phyloP scores from a whole-genome alignment of 306 rosid genomes.

The Rosa chinensis region DNA sequence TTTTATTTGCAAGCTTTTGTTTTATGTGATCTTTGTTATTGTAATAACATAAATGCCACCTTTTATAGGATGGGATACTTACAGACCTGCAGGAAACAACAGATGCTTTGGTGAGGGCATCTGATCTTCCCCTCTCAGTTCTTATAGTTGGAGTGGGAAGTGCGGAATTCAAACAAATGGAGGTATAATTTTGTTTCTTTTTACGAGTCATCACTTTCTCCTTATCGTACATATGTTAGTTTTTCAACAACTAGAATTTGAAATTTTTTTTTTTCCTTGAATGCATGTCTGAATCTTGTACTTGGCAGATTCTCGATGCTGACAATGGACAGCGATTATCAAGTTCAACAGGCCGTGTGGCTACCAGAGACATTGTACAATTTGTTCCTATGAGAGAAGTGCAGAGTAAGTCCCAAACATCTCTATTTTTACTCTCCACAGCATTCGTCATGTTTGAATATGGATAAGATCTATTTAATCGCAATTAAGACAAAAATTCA shows the following conservation, averaged over 20 bases:
- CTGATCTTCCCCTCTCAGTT: conserved; percentile 88
- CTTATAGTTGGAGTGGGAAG: conserved; percentile 86
- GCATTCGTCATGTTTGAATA: not conserved
- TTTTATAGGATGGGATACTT: conserved; percentile 78
- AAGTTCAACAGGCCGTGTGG: conserved; percentile 68
- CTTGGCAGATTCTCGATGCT: conserved; percentile 70
- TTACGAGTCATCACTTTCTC: not conserved
- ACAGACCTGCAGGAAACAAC: conserved; percentile 88
- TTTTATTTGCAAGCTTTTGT: not conserved
- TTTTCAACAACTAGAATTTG: not conserved
- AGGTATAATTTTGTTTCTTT: conserved; percentile 41
- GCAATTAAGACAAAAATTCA: not conserved
- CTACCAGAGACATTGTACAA: conserved; percentile 81
- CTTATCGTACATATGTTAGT: not conserved
- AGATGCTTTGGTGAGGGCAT: conserved; percentile 74
- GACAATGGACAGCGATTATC: conserved; percentile 61
- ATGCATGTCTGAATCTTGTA: not conserved
- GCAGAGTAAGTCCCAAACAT: conserved; percentile 48
- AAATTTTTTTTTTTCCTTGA: not conserved
- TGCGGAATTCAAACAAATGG: conserved; percentile 79
- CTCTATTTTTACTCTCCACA: not conserved
- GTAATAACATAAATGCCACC: not conserved
- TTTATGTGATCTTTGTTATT: not conserved
- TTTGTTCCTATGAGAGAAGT: conserved; percentile 81
- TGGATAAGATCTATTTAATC: not conserved